Base-by-base conservation (phyloP, 805 yeast species). In the Yarrowia hollandica region DNA sequence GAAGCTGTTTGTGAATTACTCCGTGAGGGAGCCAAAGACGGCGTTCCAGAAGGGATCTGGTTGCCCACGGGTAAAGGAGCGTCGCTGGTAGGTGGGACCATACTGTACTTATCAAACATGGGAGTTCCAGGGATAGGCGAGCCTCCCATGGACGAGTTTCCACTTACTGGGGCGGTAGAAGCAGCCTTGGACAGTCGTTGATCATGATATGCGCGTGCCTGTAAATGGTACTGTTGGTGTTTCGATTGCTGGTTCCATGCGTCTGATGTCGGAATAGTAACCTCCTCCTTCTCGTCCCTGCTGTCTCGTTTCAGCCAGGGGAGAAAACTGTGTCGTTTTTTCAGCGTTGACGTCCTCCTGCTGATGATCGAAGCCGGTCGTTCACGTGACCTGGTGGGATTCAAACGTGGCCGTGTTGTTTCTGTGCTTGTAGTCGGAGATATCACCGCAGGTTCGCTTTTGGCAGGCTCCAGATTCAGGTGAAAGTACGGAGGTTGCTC, bases 161-260 rank as follows among this genome's bases (percentile, higher is more conserved):
- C 39, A 4, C 16, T 10, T 3, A 33, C 55, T 1, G 38, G 38
- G 1, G 38, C 55, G 2, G 55, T 31, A 3, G 11, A 10, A 4
- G 55, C 39, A 2, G 55, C 55, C 11, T 48, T 31, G 22, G 39
- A 33, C 7, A 48, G 22, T 6, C 39, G 38, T 16, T 48, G 55
- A 15, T 48, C 39, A 12, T 48, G 55, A 16, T 48, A 48, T 4
- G 55, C 55, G 0, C 55, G 28, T 1, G 55, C 55, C 39, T 48
- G 55, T 10, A 31, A 15, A n/a, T 48, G 55, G 39, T 48, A 48
- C 39, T 48, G 55, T 21, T 22, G 21, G 19, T 33, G 55, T 15
- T 48, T 48, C 11, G 52, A 44, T n/a, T n/a, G n/a, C 52, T 44
- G 34, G 34, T 28, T 44, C 52, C 35, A 44, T 25, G 52, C n/a